These are phyloP conservation scores for Dichotomopilus funicola DNA, from an alignment of 2,329 filamentous ascomycete species.

Conservation along the genomic window DNA sequence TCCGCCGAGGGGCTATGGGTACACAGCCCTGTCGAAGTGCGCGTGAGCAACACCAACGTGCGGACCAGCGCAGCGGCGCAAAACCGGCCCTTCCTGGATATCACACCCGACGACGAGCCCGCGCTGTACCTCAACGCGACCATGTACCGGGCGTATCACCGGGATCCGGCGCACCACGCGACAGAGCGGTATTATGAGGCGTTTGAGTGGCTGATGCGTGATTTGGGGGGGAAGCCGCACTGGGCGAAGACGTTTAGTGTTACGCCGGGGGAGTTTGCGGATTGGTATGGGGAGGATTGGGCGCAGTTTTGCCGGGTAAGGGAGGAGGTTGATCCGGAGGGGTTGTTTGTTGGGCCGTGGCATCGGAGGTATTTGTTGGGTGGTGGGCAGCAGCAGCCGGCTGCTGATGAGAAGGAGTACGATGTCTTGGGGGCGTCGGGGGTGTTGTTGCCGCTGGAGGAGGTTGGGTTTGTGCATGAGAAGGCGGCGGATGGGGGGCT, in stretches of 20 bases:
- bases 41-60: conserved; percentile 57
- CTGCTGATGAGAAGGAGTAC: background rate
- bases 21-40: conserved; percentile 72
- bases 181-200: conserved; percentile 65
- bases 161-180: conserved; percentile 59
- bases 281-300: conserved; percentile 57
- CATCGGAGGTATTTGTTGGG: conserved; percentile 62
- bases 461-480: conserved; percentile 21
- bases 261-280: conserved; percentile 47
- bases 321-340: conserved; percentile 61
- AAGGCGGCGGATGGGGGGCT: conserved; percentile 18
- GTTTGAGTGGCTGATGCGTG: conserved; percentile 77
- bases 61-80: conserved; percentile 27
- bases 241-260: conserved; percentile 75
- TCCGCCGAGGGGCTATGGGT: conserved; percentile 62
- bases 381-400: conserved; percentile 6
- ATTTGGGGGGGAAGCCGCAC: conserved; percentile 66
- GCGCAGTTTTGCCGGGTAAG: conserved; percentile 56
- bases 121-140: conserved; percentile 77
- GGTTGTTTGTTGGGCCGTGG: conserved; percentile 85
- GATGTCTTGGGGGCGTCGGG: too few relatives aligned
- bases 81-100: conserved; percentile 47
- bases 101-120: conserved; percentile 53
- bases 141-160: conserved; percentile 66
- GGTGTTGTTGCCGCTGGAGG: conserved; percentile 25